These are phyloP conservation scores for Plasmodium gallinaceum DNA, from an alignment of 169 alveolate species.

Conservation along the genomic window DNA sequence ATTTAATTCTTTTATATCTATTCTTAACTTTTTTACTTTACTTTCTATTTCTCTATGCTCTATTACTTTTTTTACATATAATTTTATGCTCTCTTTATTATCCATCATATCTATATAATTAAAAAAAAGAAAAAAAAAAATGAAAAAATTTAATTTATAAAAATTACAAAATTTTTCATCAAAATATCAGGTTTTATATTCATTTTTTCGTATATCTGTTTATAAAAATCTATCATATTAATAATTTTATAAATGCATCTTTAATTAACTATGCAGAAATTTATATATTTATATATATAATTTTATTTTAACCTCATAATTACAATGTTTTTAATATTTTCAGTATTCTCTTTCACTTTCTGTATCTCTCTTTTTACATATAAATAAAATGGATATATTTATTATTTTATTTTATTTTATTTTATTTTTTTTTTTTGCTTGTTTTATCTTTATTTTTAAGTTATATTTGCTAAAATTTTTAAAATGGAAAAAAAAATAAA, in stretches of 20 bases:
- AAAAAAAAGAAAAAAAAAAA: neutral
- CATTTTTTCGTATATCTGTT: too few species aligned
- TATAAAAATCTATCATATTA: too few species aligned
- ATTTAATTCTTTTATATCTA: conserved; percentile 87
- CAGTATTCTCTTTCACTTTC: neutral
- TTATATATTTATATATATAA: conserved; percentile 1
- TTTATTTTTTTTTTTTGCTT: neutral
- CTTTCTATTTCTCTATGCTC: conserved; percentile 83
- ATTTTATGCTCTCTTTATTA: conserved; percentile 64
- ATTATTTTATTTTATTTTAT: neutral
- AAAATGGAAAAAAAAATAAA: too few species aligned
- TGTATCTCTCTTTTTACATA: conserved; percentile 11
- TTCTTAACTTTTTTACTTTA: conserved; percentile 77
- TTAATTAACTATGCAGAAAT: neutral
- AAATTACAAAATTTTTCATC: neutral
- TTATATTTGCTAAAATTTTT: too few species aligned
- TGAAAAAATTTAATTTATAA: neutral
- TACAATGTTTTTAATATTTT: neutral
- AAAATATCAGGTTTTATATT: too few species aligned
- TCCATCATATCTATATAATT: conserved; percentile 39
- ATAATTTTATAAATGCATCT: too few species aligned
- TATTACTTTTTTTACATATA: conserved; percentile 81
- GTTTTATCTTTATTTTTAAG: neutral
- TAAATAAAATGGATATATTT: neutral
- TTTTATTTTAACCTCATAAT: conserved; percentile 30